Base-by-base conservation (phyloP, 2,329 filamentous ascomycete genomes). In the Neocatenulostroma microsporum region DNA sequence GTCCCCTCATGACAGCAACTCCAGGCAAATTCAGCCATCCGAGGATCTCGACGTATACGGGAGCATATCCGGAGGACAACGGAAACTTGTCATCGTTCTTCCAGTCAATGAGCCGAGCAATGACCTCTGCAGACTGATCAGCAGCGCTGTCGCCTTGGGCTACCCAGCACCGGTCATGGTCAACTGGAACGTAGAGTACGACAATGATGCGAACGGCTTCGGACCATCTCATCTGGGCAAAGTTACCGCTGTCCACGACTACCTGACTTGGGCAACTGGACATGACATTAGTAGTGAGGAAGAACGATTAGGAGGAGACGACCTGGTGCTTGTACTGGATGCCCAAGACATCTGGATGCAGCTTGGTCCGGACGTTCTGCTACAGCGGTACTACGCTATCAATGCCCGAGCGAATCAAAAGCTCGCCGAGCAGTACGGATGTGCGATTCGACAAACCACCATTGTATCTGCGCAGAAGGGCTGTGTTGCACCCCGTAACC, bases 391-490 rank as follows among this genome's bases (percentile, higher is more conserved):
- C 30, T 29, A 49, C 19, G 32, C 41, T 15, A 45, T 50, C 34
- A 53, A 52, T 26, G 39, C 17, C 3, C 36, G 34, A 18, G 49
- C 49, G n/a, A 50, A 81, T 45, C 54, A 60, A 24, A 65, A 69
- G 21, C 56, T 80, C 31, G 58, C 62, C 21, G 55, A 65, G 14
- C 34, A 44, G 18, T 34, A 41, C 15, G 30, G 11, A 4, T 35
- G 45, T 28, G 64, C 63, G 45, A 67, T 70, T 46, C 62, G 62
- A 4, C 70, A 76, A 46, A 68, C 63, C 2, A 68, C 78, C 11
- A 48, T 78, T 1, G 78, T 77, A 44, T 69, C 64, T 3, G 72
- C 73, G 2, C 63, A 67, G 35, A 77, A 78, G 54, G 49, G 61
- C 21, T 78, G 74, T 42, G 63, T 35, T 17, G 31, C 31, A 9